Evolutionary conservation across 176 grass and related monocot genomes (phyloP).

Genomic region (Guadua angustifolia): DNA sequence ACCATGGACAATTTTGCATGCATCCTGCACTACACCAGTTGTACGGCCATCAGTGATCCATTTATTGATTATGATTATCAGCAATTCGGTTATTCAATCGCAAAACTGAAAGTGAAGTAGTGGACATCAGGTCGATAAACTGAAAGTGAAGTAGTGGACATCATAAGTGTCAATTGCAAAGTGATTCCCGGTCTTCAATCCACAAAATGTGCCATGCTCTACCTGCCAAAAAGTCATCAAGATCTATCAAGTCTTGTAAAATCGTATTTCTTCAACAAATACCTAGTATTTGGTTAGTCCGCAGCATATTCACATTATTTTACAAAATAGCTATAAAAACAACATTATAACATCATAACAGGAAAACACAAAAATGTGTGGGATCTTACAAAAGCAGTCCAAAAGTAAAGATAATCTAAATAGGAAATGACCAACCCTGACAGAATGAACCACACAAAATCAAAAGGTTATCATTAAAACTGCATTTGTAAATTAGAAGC

Average conservation of each 20-base stretch:
- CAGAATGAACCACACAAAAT: slow-evolving; percentile 9
- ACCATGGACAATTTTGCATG: too few relatives aligned
- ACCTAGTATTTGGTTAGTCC: background rate
- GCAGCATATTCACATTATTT: background rate
- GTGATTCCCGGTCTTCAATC: background rate
- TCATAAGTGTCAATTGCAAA: background rate
- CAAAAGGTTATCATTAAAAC: background rate
- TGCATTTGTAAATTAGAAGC: slow-evolving; percentile 15
- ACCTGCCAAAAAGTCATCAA: slow-evolving; percentile 19
- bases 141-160: background rate
- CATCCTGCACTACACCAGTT: too few relatives aligned
- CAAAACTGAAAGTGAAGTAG: too few relatives aligned
- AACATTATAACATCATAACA: background rate
- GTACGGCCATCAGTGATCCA: too few relatives aligned
- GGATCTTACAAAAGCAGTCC: background rate
- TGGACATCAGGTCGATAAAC: slow-evolving; percentile 25
- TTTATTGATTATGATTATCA: too few relatives aligned
- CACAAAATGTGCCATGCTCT: background rate
- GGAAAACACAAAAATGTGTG: background rate
- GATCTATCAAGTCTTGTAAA: slow-evolving; percentile 2
- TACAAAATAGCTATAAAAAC: background rate
- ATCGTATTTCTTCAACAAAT: background rate
- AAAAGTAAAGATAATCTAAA: background rate
- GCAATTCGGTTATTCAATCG: too few relatives aligned
- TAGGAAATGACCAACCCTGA: background rate